Evolutionary conservation across 2,329 filamentous ascomycete species (phyloP), one percentile per base, ranked within the genome.

Genomic region (Alternaria arborescens): DNA sequence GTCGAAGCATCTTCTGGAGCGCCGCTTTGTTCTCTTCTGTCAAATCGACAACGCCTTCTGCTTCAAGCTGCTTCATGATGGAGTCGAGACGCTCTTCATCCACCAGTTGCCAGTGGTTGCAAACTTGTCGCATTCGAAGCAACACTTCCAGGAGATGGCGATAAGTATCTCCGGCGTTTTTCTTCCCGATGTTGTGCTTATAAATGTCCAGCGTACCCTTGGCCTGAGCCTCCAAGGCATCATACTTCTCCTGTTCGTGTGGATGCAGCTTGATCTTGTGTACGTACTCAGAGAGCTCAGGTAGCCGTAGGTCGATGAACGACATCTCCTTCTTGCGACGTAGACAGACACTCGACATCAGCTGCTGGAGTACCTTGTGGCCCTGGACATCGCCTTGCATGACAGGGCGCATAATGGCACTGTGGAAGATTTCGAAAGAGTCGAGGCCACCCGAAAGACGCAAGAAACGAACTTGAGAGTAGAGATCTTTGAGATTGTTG

Each of bases 91-190:
- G 88, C 32, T 77, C 74, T 64, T 90, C 84, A 51, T 89, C 90
- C 72, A 91, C 92, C 11, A 97, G 85, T 8, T 90, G 89, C 92
- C 92, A 96, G 75, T 97, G 93, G 66, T 94, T 93, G 79, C 93
- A 97, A 75, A 91, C 86, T 79, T 97, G 93, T 18, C 94, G 87
- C 67, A 97, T 86, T 12, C 94, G 89, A 6, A 97, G 86, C 5
- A 97, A 84, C 16, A 93, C 87, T 77, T 97, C 93, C 11, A 97
- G 84, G 1, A 97, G 84, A 70, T 90, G 87, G 8, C 90, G 88
- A 73, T 95, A 96, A 0, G 75, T 73, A 14, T 76, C 74, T 16
- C 74, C 72, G 76, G 69, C 83, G 77, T 41, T 80, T 79, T 77
- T 74, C 64, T 77, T 71, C 76, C 81, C 68, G 7, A 65, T 66